Evolutionary conservation across 768 basidiomycete species (phyloP), one percentile per base, ranked within the genome.

Genomic region (Termitomyces sp.): DNA sequence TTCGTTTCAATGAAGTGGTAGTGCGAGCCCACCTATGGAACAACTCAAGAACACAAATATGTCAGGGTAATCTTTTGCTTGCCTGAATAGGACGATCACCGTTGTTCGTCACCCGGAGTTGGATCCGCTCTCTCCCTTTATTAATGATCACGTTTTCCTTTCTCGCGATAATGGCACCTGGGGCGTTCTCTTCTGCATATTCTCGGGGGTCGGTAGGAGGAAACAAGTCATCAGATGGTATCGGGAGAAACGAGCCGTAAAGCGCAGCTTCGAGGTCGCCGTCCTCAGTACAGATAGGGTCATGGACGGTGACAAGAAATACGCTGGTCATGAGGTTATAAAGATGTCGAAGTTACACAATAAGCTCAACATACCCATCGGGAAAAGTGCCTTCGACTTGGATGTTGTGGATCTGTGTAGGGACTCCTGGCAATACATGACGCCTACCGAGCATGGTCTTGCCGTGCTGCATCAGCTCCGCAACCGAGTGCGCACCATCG

Each of bases 251-350:
- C 0, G 94, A 95, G 10, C 94, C 94, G 60, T 94, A 93, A n/a
- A 99, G 78, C 0, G 96, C 95, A n/a, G 86, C 82, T 4, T 74
- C 74, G 20, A 98, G 74, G 66, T 95, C 74, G 0, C 94, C 93
- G 41, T 80, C 72, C 58, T 92, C 86, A 0, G 92, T 87, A 68
- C 88, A 92, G 60, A 99, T 87, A 20, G 97, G 96, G 64, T 96
- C 89, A 66, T 98, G 95, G 1, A 98, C 92, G 0, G 96, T 96
- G 38, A 98, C 95, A n/a, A 99, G 81, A 74, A 98, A 99, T 0
- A 93, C 90, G 0, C 87, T 90, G 60, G 20, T 16, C 30, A 56
- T 18, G 18, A 48, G 11, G 40, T 58, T 6, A 65, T 54, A 32
- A 48, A 55, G 38, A 54, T 56, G 57, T 38, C 36, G 26, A 59